Evolutionary conservation across 176 grass and related monocot genomes (phyloP).

Genomic region (Oryza meyeriana): DNA sequence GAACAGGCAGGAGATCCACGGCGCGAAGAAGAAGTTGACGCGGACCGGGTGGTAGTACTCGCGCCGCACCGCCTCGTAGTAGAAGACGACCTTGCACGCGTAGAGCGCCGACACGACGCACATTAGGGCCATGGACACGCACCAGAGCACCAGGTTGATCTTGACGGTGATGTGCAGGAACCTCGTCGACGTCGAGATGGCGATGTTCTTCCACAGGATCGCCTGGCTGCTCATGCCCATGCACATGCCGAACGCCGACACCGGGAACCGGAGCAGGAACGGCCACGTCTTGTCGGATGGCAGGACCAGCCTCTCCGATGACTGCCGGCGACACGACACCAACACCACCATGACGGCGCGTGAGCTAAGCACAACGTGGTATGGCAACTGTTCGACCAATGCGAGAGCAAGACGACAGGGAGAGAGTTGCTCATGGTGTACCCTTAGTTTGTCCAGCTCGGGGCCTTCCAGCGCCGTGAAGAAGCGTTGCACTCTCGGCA

Average conservation of each 20-base stretch:
- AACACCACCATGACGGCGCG: neutral
- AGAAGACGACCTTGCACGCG: constrained; percentile 66
- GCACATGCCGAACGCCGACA: constrained; percentile 86
- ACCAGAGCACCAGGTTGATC: constrained; percentile 85
- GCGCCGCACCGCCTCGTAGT: constrained; percentile 78
- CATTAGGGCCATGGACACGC: constrained; percentile 55
- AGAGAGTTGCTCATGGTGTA: constrained; percentile 23
- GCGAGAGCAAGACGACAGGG: neutral
- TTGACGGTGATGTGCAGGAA: constrained; percentile 72
- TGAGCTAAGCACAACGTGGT: neutral
- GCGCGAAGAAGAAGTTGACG: constrained; percentile 98
- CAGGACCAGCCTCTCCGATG: constrained; percentile 67
- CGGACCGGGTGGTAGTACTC: constrained; percentile 95
- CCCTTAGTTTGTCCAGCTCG: constrained; percentile 80
- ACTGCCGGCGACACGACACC: constrained; percentile 33
- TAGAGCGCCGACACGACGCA: constrained; percentile 48
- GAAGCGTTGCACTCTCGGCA: constrained; percentile 71
- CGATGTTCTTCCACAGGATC: constrained; percentile 78
- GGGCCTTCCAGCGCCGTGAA: constrained; percentile 96
- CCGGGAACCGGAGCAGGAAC: constrained; percentile 91
- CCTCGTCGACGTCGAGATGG: constrained; percentile 63
- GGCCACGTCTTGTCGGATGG: constrained; percentile 88
- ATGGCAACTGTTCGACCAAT: neutral
- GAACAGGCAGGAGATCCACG: constrained; percentile 92
- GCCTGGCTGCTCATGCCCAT: constrained; percentile 91